A percentile compares a stretch with the other conserved stretches of the same genome.
phyloP scores from a whole-genome alignment of 2,329 filamentous ascomycete species.

The Penicillium palitans region DNA sequence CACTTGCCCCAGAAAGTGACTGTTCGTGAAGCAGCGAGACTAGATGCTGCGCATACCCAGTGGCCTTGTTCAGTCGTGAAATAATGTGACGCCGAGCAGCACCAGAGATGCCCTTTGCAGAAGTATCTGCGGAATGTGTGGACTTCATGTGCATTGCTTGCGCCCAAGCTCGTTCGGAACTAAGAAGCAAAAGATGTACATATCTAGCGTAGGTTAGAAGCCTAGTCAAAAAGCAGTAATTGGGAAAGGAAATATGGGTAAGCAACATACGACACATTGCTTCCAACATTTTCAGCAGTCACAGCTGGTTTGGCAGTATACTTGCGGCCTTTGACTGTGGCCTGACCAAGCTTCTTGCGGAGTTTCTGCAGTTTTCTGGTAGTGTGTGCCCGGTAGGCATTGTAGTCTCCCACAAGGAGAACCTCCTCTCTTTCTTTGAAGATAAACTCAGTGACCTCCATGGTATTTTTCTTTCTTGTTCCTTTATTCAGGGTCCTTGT shows the following conservation, averaged over 20 bases:
- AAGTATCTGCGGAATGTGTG: slow-evolving; percentile 71
- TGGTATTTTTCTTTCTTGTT: slow-evolving; percentile 39
- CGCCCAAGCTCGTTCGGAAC: slow-evolving; percentile 88
- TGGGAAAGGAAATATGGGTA: neutral
- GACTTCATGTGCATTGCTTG: slow-evolving; percentile 95
- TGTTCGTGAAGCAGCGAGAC: slow-evolving; percentile 65
- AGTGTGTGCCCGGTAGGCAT: slow-evolving; percentile 76
- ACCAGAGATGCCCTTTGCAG: slow-evolving; percentile 71
- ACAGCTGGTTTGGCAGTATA: slow-evolving; percentile 70
- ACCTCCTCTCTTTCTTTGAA: slow-evolving; percentile 77
- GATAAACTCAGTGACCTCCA: slow-evolving; percentile 90
- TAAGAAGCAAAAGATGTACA: slow-evolving; percentile 76
- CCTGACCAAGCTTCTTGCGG: slow-evolving; percentile 80
- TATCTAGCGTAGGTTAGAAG: slow-evolving; percentile 54
- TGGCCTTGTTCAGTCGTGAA: slow-evolving; percentile 80
- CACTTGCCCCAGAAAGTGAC: slow-evolving; percentile 62
- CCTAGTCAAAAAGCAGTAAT: slow-evolving; percentile 14
- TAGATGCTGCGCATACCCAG: slow-evolving; percentile 67
- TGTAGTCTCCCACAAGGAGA: slow-evolving; percentile 84
- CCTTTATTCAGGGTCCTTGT: slow-evolving; percentile 1
- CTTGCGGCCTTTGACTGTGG: slow-evolving; percentile 83
- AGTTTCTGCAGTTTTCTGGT: slow-evolving; percentile 78
- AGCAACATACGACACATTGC: slow-evolving; percentile 70
- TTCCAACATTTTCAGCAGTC: slow-evolving; percentile 71
- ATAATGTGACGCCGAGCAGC: slow-evolving; percentile 84